Conservation (phyloP, 108 stramenopile genomes). For the Nannochloropsis oceanica region DNA sequence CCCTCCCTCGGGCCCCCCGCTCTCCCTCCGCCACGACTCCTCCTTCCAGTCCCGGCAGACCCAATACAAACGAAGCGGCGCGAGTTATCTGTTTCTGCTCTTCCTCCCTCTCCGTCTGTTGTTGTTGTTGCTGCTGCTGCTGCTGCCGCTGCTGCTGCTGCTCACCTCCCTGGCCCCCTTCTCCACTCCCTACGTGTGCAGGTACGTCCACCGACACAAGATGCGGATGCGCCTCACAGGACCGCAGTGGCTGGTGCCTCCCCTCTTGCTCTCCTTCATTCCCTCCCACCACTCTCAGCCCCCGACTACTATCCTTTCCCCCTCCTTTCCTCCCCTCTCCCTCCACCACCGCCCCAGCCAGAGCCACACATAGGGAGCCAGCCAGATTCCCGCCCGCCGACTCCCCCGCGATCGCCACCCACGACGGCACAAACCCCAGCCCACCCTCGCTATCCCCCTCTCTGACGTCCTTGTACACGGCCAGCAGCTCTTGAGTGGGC, state of each 20-base stretch:
- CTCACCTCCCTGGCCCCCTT: too few relatives aligned
- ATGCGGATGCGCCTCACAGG: not conserved
- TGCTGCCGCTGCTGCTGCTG: too few relatives aligned
- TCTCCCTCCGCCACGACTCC: too few relatives aligned
- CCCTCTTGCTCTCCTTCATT: not conserved
- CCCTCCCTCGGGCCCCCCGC: too few relatives aligned
- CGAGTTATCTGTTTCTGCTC: not conserved
- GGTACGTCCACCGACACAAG: not conserved
- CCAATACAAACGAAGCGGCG: not conserved
- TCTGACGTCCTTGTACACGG: not conserved
- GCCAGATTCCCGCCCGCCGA: constrained; percentile 3
- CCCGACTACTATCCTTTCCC: too few relatives aligned
- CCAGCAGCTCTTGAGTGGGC: not conserved
- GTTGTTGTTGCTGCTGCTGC: too few relatives aligned
- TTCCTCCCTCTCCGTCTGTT: not conserved
- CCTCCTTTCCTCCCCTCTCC: not conserved
- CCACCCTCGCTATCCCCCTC: not conserved
- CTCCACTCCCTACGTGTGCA: not conserved
- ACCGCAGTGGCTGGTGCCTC: not conserved
- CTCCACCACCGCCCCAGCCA: not conserved
- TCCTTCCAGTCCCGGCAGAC: too few relatives aligned
- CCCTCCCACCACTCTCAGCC: not conserved
- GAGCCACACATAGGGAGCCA: not conserved
- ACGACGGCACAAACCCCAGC: not conserved
- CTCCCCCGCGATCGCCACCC: not conserved